Conservation (phyloP, 2,329 filamentous ascomycete species). For the Alternaria gansuensis region DNA sequence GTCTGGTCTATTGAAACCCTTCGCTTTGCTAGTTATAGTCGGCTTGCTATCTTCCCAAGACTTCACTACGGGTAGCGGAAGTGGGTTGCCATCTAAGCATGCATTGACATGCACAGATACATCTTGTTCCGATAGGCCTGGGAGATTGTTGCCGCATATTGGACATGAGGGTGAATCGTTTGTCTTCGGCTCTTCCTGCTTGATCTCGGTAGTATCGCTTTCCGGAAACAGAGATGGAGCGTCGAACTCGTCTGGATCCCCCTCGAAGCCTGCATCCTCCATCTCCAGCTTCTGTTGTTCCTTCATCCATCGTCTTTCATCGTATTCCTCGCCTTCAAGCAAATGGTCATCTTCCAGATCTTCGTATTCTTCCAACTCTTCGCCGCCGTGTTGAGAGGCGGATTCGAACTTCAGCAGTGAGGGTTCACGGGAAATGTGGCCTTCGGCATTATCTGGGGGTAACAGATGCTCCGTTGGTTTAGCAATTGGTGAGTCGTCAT, state of each 20-base stretch:
- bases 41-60: constrained; percentile 18
- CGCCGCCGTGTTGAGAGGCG: constrained; percentile 56
- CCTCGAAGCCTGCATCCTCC: constrained; percentile 58
- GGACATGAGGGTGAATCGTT: constrained; percentile 67
- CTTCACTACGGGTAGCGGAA: constrained; percentile 59
- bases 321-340: constrained; percentile 62
- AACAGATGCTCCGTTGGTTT: constrained; percentile 32
- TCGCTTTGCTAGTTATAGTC: constrained; percentile 32
- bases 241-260: constrained; percentile 64
- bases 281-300: constrained; percentile 68
- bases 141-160: constrained; percentile 74
- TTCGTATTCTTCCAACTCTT: constrained; percentile 63
- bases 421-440: constrained; percentile 19
- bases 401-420: constrained; percentile 57
- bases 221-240: constrained; percentile 46
- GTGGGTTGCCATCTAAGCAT: constrained; percentile 84
- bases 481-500: constrained; percentile 29
- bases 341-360: constrained; percentile 70
- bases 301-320: constrained; percentile 72
- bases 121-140: constrained; percentile 66
- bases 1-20: constrained; percentile 73
- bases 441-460: constrained; percentile 20
- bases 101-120: constrained; percentile 88
- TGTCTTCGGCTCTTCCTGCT: constrained; percentile 23
- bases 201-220: constrained; percentile 23